These are phyloP conservation scores for Brettanomyces bruxellensis DNA, from an alignment of 805 yeast species.

Conservation along the genomic window DNA sequence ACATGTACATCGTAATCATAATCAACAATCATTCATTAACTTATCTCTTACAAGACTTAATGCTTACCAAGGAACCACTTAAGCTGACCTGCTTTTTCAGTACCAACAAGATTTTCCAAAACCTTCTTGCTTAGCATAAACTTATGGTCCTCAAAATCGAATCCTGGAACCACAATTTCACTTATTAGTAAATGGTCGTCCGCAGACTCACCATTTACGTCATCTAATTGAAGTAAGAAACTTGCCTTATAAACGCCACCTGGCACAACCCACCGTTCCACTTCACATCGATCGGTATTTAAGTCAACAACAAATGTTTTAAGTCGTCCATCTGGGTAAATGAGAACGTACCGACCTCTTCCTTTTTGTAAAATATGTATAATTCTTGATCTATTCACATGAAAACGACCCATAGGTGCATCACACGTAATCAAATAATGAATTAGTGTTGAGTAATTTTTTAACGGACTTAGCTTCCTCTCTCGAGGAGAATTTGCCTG, in stretches of 20 bases:
- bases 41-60: not conserved
- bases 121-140: constrained; percentile 30
- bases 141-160: constrained; percentile 44
- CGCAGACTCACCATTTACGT: constrained; percentile 18
- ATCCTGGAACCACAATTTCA: constrained; percentile 56
- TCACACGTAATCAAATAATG: constrained; percentile 44
- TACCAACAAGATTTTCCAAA: constrained; percentile 29
- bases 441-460: constrained; percentile 42
- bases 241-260: constrained; percentile 53
- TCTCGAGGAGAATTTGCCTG: constrained; percentile 5
- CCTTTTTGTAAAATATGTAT: constrained; percentile 49
- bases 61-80: constrained; percentile 27
- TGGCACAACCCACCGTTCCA: constrained; percentile 56
- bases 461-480: constrained; percentile 16
- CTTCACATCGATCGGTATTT: constrained; percentile 36
- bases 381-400: constrained; percentile 41
- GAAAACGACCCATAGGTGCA: constrained; percentile 42
- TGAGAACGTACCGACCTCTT: constrained; percentile 44
- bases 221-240: constrained; percentile 32
- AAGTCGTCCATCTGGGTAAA: constrained; percentile 41
- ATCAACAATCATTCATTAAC: too few relatives aligned
- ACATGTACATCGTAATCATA: too few relatives aligned
- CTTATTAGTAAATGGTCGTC: constrained; percentile 39
- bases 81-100: constrained; percentile 25
- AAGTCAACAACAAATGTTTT: constrained; percentile 47